Evolutionary conservation across 805 yeast species (phyloP), one percentile per base, ranked within the genome.

Genomic region (Spencermartinsiella europaea): DNA sequence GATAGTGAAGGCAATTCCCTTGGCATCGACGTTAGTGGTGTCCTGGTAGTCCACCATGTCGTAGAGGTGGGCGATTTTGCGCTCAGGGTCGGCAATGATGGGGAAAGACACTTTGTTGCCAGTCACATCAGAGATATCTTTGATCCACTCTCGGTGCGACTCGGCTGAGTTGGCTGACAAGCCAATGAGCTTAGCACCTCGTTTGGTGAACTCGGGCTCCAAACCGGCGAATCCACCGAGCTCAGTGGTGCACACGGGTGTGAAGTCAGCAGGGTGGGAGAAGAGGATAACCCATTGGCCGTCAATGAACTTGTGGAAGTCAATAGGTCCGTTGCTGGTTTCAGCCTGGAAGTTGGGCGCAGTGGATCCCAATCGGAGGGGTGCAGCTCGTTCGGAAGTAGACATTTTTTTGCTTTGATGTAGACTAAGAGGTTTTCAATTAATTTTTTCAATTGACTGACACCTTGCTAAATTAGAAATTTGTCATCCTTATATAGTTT

Each of bases 191-290:
- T 90, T 89, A 66, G 83, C 90, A 61, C 79, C 79, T 73, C 96
- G 83, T 72, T 84, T 76, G 66, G 84, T 79, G 65, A 89, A 89
- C 70, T 89, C 96, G 46, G 93, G 88, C 73, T 88, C 88, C 69
- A 90, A 81, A 64, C 83, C 78, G 57, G 96, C 93, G 63, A 89
- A 90, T 10, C 96, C 96, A 58, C 96, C 96, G 64, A 89, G 77
- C 75, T 89, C 97, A 48, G 96, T 89, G 62, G 96, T 90, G 72
- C 97, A 89, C 49, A 89, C 96, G 40, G 97, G 97, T 17, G 97
- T 89, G 77, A 86, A 90, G 67, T 90, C 97, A 55, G 88, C 96
- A 54, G 97, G 97, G 69, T 89, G 97, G 12, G 96, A 87, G 73
- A 89, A 89, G 57, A 89, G 74, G 43, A 89, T 82, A 46, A 82